phyloP scores from a whole-genome alignment of 2,329 filamentous ascomycete species.

The Neoascochyta sp. region DNA sequence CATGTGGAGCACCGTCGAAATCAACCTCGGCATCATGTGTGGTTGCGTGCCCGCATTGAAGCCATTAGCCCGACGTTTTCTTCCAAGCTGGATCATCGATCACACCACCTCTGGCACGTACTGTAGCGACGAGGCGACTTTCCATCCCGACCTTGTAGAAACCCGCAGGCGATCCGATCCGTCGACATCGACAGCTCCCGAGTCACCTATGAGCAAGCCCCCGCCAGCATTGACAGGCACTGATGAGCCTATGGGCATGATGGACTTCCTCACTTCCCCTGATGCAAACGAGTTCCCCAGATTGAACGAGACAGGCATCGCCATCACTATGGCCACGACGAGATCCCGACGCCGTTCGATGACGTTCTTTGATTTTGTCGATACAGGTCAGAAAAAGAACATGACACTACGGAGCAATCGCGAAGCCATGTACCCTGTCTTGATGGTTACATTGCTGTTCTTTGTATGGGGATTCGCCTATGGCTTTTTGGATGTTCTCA shows the following conservation, averaged over 20 bases:
- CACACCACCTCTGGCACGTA: constrained; percentile 27
- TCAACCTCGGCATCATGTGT: constrained; percentile 85
- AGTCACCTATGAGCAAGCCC: constrained; percentile 24
- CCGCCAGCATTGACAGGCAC: constrained; percentile 17
- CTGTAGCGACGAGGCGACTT: constrained; percentile 27
- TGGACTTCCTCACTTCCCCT: constrained; percentile 54
- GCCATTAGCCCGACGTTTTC: constrained; percentile 66
- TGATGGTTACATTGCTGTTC: constrained; percentile 75
- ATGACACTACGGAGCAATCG: constrained; percentile 61
- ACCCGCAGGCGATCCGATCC: constrained; percentile 18
- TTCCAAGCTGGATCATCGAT: constrained; percentile 56
- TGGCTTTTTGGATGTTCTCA: constrained; percentile 78
- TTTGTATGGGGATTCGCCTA: constrained; percentile 90
- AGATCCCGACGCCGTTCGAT: constrained; percentile 29
- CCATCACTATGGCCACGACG: constrained; percentile 22
- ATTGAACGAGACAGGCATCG: constrained; percentile 38
- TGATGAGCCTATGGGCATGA: constrained; percentile 42
- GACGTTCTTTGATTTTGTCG: constrained; percentile 73
- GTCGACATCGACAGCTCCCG: constrained; percentile 16
- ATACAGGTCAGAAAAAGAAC: constrained; percentile 63
- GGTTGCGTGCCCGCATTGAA: constrained; percentile 92
- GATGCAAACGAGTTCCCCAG: constrained; percentile 39
- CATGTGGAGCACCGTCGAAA: constrained; percentile 92
- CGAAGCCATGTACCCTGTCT: constrained; percentile 69
- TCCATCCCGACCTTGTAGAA: constrained; percentile 23